These are phyloP conservation scores for Chlorella sp. DNA, from an alignment of 139 green algal species.

Conservation along the genomic window DNA sequence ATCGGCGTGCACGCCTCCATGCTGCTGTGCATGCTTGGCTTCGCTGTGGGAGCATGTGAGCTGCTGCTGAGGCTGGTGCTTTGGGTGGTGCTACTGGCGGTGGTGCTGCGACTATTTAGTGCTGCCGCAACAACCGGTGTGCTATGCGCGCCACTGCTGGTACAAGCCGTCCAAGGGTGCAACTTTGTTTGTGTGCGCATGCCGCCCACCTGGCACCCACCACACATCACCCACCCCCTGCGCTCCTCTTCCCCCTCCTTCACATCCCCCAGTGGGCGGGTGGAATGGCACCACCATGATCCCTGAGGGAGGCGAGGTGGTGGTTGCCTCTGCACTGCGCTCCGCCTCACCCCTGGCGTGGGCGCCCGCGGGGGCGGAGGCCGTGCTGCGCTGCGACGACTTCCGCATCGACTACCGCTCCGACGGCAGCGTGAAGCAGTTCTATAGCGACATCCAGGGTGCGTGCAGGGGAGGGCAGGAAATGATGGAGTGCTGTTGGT, in stretches of 20 bases:
- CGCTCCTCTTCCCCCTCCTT: not conserved
- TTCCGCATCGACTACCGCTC: slow-evolving; percentile 95
- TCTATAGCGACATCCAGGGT: slow-evolving; percentile 85
- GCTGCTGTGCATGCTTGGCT: slow-evolving; percentile 88
- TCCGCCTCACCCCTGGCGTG: slow-evolving; percentile 38
- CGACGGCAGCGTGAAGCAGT: slow-evolving; percentile 92
- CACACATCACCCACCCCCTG: too few relatives aligned
- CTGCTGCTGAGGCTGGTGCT: not conserved
- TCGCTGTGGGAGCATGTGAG: slow-evolving; percentile 63
- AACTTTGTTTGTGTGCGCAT: too few relatives aligned
- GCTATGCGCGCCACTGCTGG: too few relatives aligned
- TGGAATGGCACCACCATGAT: slow-evolving; percentile 86
- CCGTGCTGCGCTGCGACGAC: slow-evolving; percentile 84
- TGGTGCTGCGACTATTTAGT: not conserved
- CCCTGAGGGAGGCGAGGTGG: slow-evolving; percentile 58
- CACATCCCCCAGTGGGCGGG: slow-evolving; percentile 66
- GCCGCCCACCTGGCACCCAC: too few relatives aligned
- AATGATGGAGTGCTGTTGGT: too few relatives aligned
- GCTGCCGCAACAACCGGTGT: too few relatives aligned
- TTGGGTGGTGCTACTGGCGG: not conserved
- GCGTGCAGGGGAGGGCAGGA: not conserved
- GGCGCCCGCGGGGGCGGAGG: slow-evolving; percentile 44
- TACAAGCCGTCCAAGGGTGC: too few relatives aligned
- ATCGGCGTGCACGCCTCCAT: slow-evolving; percentile 97
- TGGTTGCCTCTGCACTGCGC: slow-evolving; percentile 48